phyloP scores from a whole-genome alignment of 768 basidiomycete genomes.

The Clitopilus passeckerianus region DNA sequence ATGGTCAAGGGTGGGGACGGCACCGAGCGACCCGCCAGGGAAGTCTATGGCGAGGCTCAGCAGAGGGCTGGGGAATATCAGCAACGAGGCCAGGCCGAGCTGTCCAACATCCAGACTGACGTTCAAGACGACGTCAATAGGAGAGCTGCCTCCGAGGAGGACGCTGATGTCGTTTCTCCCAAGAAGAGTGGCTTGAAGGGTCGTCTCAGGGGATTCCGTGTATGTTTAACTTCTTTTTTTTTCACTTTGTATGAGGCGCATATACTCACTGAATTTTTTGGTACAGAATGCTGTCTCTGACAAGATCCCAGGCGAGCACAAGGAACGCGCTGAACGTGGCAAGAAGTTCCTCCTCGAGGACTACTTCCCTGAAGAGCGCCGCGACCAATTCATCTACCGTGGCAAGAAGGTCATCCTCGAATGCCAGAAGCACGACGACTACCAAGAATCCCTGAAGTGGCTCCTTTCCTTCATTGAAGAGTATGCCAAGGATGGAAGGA shows the following conservation, averaged over 20 bases:
- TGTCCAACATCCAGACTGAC: slow-evolving; percentile 7
- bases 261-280: background rate
- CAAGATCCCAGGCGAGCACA: slow-evolving; percentile 65
- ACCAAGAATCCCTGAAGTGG: slow-evolving; percentile 80
- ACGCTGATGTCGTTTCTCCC: background rate
- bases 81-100: background rate
- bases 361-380: slow-evolving; percentile 85
- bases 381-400: slow-evolving; percentile 91
- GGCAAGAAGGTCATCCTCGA: slow-evolving; percentile 92
- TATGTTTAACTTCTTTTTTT: slow-evolving; percentile 25
- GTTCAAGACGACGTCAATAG: slow-evolving; percentile 9
- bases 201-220: slow-evolving; percentile 29
- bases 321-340: slow-evolving; percentile 51
- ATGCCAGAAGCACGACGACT: slow-evolving; percentile 89
- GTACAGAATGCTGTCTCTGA: slow-evolving; percentile 30
- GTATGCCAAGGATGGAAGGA: slow-evolving; percentile 50
- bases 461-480: slow-evolving; percentile 57
- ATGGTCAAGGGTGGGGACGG: slow-evolving; percentile 26
- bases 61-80: slow-evolving; percentile 13
- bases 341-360: slow-evolving; percentile 74
- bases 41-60: slow-evolving; percentile 14
- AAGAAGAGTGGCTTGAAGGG: slow-evolving; percentile 30
- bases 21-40: slow-evolving; percentile 19
- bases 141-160: background rate
- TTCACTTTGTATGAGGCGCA: background rate